phyloP scores from a whole-genome alignment of 352 stramenopile species.

The Saprolegnia diclina region DNA sequence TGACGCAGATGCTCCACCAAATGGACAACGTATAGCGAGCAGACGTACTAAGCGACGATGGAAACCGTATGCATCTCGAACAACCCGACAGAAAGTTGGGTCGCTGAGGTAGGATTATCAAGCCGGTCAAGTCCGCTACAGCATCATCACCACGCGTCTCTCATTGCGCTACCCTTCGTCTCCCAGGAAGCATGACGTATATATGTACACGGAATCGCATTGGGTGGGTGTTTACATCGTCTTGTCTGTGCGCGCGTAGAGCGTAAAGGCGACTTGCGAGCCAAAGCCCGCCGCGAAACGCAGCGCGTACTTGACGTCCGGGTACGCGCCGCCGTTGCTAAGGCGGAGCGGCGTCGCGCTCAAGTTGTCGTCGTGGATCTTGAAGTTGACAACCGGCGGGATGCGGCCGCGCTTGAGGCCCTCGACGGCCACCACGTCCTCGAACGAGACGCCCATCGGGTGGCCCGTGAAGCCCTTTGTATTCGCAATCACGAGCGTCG shows the following conservation, averaged over 20 bases:
- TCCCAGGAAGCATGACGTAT: no score
- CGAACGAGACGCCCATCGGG: constrained; percentile 95
- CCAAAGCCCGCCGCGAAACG: constrained; percentile 95
- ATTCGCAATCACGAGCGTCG: constrained; percentile 82
- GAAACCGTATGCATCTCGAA: no score
- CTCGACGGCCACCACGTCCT: constrained; percentile 93
- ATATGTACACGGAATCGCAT: not conserved
- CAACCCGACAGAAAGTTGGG: no score
- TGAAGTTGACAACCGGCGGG: constrained; percentile 90
- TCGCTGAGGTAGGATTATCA: no score
- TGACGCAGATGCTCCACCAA: constrained; percentile 7
- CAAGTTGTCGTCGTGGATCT: constrained; percentile 71
- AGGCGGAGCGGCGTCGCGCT: constrained; percentile 45
- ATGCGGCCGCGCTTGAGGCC: constrained; percentile 81
- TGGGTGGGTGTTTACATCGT: constrained; percentile 25
- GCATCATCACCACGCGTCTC: no score
- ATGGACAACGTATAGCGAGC: constrained; percentile 9
- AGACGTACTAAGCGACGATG: no score
- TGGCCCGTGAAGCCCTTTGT: constrained; percentile 95
- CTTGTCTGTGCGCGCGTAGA: constrained; percentile 68
- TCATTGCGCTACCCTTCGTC: no score
- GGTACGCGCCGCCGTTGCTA: constrained; percentile 51
- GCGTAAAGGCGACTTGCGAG: constrained; percentile 93
- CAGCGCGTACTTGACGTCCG: constrained; percentile 88
- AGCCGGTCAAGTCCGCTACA: no score